Base-by-base conservation (phyloP, 78 protist species). In the Dictyostelium brefeldianum region DNA sequence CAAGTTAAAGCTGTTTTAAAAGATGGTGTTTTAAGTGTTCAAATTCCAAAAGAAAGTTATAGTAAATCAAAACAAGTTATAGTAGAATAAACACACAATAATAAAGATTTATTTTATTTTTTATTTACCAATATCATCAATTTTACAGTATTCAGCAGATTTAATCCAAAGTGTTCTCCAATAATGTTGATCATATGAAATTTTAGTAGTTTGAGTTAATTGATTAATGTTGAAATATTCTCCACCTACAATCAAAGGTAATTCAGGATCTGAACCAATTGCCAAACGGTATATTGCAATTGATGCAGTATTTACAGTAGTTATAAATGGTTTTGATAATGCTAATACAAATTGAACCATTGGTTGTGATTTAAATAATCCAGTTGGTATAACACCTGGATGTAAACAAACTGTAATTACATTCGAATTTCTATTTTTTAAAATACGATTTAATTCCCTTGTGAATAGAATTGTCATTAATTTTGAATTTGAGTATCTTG, bases 351-450 rank as follows among this genome's bases (percentile, higher is more conserved):
- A 41, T 50, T 43, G 46, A 54, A 14, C 53, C 15, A 15, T 20
- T 41, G 31, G 36, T 57, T 73, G 9, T 31, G n/a, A 3, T 17
- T 57, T 59, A 50, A 77, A 74, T 41, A 87, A 48, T 31, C 59
- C 77, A 0, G 25, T 14, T 8, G 15, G 67, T 27, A 87, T 81
- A 6, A 87, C 83, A 87, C 92, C 92, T 50, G 92, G 92, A 31
- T 87, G 92, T 4, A 87, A 22, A n/a, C 69, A 20, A 27, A 75
- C 56, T 15, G 78, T 83, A 48, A 77, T 70, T 0, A 87, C 77
- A 3, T 87, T 77, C 25, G 92, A 87, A 5, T 69, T 69, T 14
- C 51, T 74, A 25, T 18, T 81, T 9, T 77, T 59, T 3, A 87
- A 41, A 46, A 81, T 51, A 17, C 83, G 25, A 17, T 87, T 53